phyloP scores from a whole-genome alignment of 192 early-diverging fungal species.

The Umbelopsis ramanniana region DNA sequence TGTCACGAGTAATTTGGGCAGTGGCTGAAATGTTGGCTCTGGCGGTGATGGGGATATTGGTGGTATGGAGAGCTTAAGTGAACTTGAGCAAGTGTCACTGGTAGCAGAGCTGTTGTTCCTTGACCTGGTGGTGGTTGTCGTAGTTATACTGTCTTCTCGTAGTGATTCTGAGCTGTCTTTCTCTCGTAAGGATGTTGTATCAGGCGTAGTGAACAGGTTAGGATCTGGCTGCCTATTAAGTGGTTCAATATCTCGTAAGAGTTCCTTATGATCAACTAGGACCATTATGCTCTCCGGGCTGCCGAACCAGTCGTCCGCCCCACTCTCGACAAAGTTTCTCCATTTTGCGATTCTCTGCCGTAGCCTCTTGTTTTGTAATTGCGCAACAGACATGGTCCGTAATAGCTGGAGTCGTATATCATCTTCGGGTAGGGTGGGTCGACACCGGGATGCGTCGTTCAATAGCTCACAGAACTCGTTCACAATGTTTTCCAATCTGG shows the following conservation, averaged over 20 bases:
- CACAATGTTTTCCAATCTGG: constrained; percentile 2
- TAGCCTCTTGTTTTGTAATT: constrained; percentile 9
- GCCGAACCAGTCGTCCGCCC: constrained; percentile 21
- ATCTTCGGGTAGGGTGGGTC: not conserved
- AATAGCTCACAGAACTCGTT: constrained; percentile 13
- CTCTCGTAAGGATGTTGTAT: not conserved
- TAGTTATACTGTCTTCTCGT: not conserved
- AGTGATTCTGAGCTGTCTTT: not conserved
- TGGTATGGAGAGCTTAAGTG: not conserved
- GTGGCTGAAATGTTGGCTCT: not conserved
- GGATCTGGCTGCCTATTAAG: not conserved
- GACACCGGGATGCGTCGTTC: not conserved
- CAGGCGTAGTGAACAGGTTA: not conserved
- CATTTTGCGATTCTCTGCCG: constrained; percentile 17
- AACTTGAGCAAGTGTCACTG: not conserved
- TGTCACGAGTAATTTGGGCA: not conserved
- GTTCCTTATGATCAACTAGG: constrained; percentile 11
- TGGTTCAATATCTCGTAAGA: not conserved
- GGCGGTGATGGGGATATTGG: not conserved
- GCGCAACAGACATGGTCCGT: constrained; percentile 7
- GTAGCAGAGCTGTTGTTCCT: constrained; percentile 1
- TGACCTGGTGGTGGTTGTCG: not conserved
- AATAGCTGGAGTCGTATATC: constrained; percentile 16
- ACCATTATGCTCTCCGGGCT: constrained; percentile 13
- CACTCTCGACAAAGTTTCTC: constrained; percentile 18